Percentiles rank a stretch among this genome's conserved stretches.
phyloP scores from a whole-genome alignment of 768 basidiomycete species.

The Phylloporus arenicola region DNA sequence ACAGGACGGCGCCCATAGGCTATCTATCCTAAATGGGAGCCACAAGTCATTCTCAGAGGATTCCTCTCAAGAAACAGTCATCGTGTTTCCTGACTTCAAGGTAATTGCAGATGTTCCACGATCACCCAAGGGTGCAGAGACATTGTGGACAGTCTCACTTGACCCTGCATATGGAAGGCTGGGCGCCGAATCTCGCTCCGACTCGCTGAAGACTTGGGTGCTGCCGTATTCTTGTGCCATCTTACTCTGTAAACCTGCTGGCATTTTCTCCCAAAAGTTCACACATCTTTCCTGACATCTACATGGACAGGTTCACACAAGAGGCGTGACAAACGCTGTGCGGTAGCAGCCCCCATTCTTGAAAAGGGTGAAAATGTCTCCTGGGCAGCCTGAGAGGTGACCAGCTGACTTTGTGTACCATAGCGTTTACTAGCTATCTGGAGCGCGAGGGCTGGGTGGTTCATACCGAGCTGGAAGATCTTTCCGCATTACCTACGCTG shows the following conservation, averaged over 20 bases:
- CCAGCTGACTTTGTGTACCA: background rate
- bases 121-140: constrained; percentile 58
- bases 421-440: constrained; percentile 60
- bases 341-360: constrained; percentile 79
- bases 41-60: constrained; percentile 63
- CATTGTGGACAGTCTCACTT: constrained; percentile 60
- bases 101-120: constrained; percentile 69
- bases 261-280: background rate
- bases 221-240: constrained; percentile 90
- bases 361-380: constrained; percentile 51
- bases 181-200: constrained; percentile 40
- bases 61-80: constrained; percentile 63
- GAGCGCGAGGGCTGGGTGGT: constrained; percentile 69
- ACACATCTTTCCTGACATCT: constrained; percentile 1
- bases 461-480: constrained; percentile 67
- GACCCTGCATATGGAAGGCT: constrained; percentile 51
- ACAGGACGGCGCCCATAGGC: constrained; percentile 46
- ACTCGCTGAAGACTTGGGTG: constrained; percentile 61
- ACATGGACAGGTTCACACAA: constrained; percentile 77
- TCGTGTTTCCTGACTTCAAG: constrained; percentile 92
- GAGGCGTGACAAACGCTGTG: constrained; percentile 86
- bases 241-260: constrained; percentile 64
- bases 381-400: constrained; percentile 13
- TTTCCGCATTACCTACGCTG: constrained; percentile 30
- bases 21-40: constrained; percentile 81